Conservation (phyloP, 805 yeast genomes). For the Candida schatavii region DNA sequence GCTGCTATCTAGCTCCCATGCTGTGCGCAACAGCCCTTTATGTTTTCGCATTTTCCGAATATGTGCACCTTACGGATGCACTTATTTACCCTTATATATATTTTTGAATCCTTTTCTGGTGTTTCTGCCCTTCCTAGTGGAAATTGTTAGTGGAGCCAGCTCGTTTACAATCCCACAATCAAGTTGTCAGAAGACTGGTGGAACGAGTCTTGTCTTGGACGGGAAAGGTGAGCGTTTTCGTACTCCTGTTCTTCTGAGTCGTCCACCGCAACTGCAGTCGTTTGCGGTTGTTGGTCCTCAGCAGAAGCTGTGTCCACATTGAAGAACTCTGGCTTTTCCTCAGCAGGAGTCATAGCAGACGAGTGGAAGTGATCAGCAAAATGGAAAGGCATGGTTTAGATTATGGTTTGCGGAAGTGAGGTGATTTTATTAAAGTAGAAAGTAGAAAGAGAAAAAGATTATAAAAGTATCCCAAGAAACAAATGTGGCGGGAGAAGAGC, state of each 20-base stretch:
- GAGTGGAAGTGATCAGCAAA: constrained; percentile 6
- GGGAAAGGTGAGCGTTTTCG: constrained; percentile 3
- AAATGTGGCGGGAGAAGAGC: background rate
- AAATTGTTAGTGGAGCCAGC: background rate
- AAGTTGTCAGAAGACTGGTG: constrained; percentile 21
- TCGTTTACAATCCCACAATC: constrained; percentile 17
- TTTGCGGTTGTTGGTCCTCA: background rate
- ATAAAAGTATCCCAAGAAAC: background rate
- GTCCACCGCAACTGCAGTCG: background rate
- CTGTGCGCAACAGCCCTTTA: no score
- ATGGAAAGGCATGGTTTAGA: constrained; percentile 5
- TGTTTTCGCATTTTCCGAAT: no score
- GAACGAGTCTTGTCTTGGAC: constrained; percentile 8
- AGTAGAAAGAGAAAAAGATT: background rate
- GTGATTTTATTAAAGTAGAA: background rate
- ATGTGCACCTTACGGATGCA: no score
- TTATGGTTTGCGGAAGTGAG: no score
- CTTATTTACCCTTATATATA: no score
- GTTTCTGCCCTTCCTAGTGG: background rate
- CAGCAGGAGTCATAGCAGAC: constrained; percentile 5
- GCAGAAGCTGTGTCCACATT: background rate
- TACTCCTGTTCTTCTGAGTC: background rate
- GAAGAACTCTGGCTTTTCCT: constrained; percentile 7
- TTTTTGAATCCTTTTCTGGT: no score
- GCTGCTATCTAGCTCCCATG: no score